Evolutionary conservation across 2,329 filamentous ascomycete species (phyloP).

Genomic region (Aspergillus chevalieri): DNA sequence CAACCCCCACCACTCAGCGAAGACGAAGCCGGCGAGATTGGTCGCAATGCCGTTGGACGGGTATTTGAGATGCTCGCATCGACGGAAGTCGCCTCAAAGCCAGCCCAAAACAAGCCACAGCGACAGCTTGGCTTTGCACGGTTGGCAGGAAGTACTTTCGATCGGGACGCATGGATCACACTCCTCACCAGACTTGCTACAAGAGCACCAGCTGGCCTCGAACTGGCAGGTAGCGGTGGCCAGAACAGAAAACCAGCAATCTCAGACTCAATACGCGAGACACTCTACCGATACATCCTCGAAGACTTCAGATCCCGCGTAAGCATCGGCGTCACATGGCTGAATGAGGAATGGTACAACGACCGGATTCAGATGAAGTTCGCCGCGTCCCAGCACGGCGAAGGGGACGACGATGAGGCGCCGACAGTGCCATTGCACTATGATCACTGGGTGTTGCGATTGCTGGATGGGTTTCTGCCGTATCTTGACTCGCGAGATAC

Average conservation of each 20-base stretch:
- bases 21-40: conserved; percentile 66
- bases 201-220: conserved; percentile 65
- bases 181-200: conserved; percentile 81
- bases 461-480: conserved; percentile 83
- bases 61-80: conserved; percentile 72
- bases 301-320: conserved; percentile 88
- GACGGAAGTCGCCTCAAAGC: conserved; percentile 58
- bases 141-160: conserved; percentile 75
- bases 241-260: conserved; percentile 33
- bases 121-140: conserved; percentile 70
- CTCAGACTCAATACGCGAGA: conserved; percentile 66
- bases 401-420: conserved; percentile 43
- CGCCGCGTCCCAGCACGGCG: conserved; percentile 37
- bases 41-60: conserved; percentile 66
- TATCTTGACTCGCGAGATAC: conserved; percentile 82
- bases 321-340: conserved; percentile 84
- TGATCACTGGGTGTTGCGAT: conserved; percentile 67
- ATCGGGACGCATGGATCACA: conserved; percentile 85
- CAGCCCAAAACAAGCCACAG: conserved; percentile 46
- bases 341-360: conserved; percentile 98
- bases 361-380: conserved; percentile 57
- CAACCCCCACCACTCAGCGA: conserved; percentile 67
- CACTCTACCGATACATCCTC: conserved; percentile 76
- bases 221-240: conserved; percentile 36
- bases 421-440: conserved; percentile 52